A percentile compares a stretch with the other conserved stretches of the same genome.
These are phyloP conservation scores for Priceomyces medius DNA, from an alignment of 805 yeast genomes.

Conservation along the genomic window DNA sequence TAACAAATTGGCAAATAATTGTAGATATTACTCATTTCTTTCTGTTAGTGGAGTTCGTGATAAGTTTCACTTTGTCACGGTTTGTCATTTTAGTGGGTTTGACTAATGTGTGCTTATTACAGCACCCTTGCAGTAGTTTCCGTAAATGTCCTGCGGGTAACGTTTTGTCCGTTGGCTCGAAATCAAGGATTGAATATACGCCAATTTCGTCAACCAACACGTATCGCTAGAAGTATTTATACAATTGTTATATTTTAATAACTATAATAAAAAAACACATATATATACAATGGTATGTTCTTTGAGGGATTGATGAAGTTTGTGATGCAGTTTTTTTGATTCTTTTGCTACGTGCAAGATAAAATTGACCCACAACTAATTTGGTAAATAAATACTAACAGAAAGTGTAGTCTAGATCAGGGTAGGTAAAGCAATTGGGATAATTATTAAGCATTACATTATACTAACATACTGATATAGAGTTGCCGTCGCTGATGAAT, in stretches of 20 bases:
- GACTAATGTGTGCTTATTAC: neutral
- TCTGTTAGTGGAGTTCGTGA: neutral
- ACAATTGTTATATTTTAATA: neutral
- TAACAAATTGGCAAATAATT: neutral
- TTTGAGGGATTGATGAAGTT: neutral
- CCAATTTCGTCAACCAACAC: neutral
- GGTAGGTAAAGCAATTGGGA: conserved; percentile 20
- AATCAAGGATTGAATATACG: conserved; percentile 3
- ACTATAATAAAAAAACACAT: neutral
- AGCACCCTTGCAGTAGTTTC: neutral
- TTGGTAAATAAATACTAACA: neutral
- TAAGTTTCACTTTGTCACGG: no score
- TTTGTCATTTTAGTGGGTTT: no score
- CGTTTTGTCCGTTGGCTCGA: conserved; percentile 1
- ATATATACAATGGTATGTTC: neutral
- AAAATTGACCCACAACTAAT: neutral
- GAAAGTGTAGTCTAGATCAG: conserved; percentile 26
- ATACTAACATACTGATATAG: conserved; percentile 22
- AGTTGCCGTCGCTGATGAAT: conserved; percentile 66
- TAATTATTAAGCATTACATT: conserved; percentile 1
- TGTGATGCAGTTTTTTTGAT: no score
- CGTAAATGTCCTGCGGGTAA: conserved; percentile 2
- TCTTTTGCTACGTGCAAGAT: no score
- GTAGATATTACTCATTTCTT: neutral
- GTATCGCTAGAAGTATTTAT: neutral